phyloP scores from a whole-genome alignment of 768 basidiomycete species.

The Favolaschia claudopus region DNA sequence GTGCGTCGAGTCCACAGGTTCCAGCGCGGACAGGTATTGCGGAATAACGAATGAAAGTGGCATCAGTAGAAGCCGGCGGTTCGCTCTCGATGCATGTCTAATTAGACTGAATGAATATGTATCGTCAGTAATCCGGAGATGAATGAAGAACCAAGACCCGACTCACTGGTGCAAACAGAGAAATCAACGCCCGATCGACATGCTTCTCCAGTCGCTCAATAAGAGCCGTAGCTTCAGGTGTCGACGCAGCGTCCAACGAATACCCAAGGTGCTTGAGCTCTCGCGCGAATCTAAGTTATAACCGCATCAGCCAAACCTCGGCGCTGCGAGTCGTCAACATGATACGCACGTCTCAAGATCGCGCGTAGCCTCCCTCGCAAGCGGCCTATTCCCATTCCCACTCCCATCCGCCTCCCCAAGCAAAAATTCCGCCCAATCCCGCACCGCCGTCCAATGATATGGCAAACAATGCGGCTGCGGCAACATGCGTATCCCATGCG shows the following conservation, averaged over 20 bases:
- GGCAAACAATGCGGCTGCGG: neutral
- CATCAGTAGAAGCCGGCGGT: too few relatives aligned
- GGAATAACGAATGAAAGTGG: too few relatives aligned
- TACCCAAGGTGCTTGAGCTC: slow-evolving; percentile 9
- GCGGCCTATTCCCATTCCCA: too few relatives aligned
- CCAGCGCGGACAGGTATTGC: too few relatives aligned
- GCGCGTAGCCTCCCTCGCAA: neutral
- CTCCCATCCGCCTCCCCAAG: slow-evolving; percentile 4
- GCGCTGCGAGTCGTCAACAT: neutral
- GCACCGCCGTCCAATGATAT: slow-evolving; percentile 1
- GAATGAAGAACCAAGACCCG: too few relatives aligned
- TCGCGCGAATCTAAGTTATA: neutral
- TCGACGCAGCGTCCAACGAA: neutral
- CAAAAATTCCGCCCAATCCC: slow-evolving; percentile 7
- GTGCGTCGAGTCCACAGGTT: too few relatives aligned
- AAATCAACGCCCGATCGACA: neutral
- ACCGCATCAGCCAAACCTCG: neutral
- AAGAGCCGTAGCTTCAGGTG: neutral
- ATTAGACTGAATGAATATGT: too few relatives aligned
- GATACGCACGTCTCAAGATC: slow-evolving; percentile 5
- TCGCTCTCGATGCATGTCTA: too few relatives aligned
- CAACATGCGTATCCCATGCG: too few relatives aligned
- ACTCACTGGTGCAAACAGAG: neutral
- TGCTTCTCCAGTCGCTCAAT: slow-evolving; percentile 6
- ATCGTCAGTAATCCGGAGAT: too few relatives aligned